Conservation (phyloP, 441 rosid species). For the Theobroma grandiflorum region DNA sequence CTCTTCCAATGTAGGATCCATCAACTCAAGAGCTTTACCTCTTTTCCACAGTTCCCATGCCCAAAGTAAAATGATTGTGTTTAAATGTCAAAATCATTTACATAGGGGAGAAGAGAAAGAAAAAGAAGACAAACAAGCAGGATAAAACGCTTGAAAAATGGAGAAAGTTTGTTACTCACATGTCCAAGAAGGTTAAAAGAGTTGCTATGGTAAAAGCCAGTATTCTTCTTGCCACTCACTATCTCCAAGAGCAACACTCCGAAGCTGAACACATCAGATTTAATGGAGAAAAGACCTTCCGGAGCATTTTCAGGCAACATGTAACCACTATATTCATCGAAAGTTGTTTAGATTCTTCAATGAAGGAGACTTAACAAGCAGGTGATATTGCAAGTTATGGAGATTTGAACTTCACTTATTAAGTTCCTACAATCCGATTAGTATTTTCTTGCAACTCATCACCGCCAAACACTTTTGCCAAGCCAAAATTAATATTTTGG, state of each 20-base stretch:
- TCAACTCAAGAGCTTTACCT: slow-evolving; percentile 35
- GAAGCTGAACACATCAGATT: slow-evolving; percentile 65
- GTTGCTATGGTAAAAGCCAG: slow-evolving; percentile 33
- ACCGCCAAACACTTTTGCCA: slow-evolving; percentile 63
- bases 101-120: neutral
- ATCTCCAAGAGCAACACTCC: slow-evolving; percentile 38
- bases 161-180: neutral
- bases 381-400: neutral
- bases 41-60: slow-evolving; percentile 42
- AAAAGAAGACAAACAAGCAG: neutral
- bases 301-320: slow-evolving; percentile 71
- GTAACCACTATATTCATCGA: slow-evolving; percentile 43
- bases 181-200: slow-evolving; percentile 36
- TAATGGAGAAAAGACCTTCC: slow-evolving; percentile 58
- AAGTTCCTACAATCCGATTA: slow-evolving; percentile 72
- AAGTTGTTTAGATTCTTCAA: neutral
- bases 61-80: slow-evolving; percentile 17
- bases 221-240: slow-evolving; percentile 35
- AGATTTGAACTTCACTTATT: slow-evolving; percentile 48
- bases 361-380: neutral
- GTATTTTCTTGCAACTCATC: slow-evolving; percentile 61
- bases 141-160: neutral
- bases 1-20: slow-evolving; percentile 25
- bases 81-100: neutral
- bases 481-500: slow-evolving; percentile 78